Conservation (phyloP, 2,329 filamentous ascomycete species). For the Pezicula neosporulosa region DNA sequence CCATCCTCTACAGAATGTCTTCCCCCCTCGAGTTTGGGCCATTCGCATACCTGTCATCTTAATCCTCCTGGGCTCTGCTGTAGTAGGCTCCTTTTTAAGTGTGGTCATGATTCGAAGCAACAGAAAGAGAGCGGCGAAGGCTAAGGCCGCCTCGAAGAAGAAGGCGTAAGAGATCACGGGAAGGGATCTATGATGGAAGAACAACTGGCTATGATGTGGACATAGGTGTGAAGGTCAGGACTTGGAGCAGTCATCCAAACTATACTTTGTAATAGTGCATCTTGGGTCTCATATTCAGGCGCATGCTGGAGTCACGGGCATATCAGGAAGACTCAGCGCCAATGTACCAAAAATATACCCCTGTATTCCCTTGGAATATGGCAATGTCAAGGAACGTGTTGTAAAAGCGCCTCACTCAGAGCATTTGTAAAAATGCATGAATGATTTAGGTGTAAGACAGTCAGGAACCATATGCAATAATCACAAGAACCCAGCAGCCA, state of each 20-base stretch:
- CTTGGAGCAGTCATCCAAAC: too few species aligned
- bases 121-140: constrained; percentile 94
- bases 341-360: too few species aligned
- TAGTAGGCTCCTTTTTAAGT: constrained; percentile 92
- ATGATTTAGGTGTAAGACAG: neutral
- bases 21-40: constrained; percentile 96
- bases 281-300: too few species aligned
- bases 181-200: neutral
- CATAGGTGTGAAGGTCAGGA: neutral
- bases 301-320: too few species aligned
- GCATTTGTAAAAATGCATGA: neutral
- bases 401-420: too few species aligned
- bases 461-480: neutral
- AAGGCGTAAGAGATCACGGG: constrained; percentile 58
- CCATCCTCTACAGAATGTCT: constrained; percentile 90
- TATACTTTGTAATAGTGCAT: too few species aligned
- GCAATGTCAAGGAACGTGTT: too few species aligned
- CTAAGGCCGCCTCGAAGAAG: constrained; percentile 80
- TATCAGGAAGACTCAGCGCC: too few species aligned
- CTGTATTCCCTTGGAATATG: too few species aligned
- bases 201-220: too few species aligned
- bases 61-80: constrained; percentile 83
- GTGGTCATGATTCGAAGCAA: constrained; percentile 99
- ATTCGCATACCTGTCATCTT: constrained; percentile 98
- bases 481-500: neutral